Conservation (phyloP, 2,329 filamentous ascomycete species). For the Fusarium xylarioides region DNA sequence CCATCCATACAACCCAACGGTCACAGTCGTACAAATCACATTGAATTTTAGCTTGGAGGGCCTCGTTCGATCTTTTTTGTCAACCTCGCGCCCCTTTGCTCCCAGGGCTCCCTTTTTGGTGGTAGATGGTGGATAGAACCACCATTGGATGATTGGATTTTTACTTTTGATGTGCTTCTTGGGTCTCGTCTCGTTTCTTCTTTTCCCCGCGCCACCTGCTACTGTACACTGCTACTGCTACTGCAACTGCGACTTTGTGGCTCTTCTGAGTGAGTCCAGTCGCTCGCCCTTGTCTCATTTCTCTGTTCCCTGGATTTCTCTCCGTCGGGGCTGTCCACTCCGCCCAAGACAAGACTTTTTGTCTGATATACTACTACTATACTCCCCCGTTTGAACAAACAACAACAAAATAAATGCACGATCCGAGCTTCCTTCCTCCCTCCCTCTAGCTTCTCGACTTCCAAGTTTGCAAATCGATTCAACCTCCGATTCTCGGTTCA, state of each 20-base stretch:
- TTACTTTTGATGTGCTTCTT: constrained; percentile 31
- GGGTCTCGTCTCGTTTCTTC: constrained; percentile 18
- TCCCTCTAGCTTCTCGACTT: constrained; percentile 17
- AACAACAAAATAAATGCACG: constrained; percentile 1
- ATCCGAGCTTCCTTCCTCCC: constrained; percentile 1
- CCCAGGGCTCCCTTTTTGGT: neutral
- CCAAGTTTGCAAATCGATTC: constrained; percentile 23
- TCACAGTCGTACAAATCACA: constrained; percentile 5
- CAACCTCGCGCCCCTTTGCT: neutral
- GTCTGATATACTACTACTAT: neutral
- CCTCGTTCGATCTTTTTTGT: constrained; percentile 29
- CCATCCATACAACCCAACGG: neutral
- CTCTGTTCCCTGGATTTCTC: constrained; percentile 17
- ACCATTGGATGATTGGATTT: neutral
- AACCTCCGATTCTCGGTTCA: constrained; percentile 20
- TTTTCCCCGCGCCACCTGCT: constrained; percentile 28
- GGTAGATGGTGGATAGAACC: neutral
- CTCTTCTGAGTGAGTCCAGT: constrained; percentile 8
- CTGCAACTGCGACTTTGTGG: constrained; percentile 14
- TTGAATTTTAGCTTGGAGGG: constrained; percentile 11
- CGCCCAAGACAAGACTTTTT: constrained; percentile 4
- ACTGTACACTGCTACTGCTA: constrained; percentile 7
- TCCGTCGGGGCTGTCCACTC: constrained; percentile 9
- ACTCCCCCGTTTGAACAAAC: neutral
- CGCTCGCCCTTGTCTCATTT: constrained; percentile 31